Base-by-base conservation (phyloP, 2,329 filamentous ascomycete species). In the Microcera coccophila region DNA sequence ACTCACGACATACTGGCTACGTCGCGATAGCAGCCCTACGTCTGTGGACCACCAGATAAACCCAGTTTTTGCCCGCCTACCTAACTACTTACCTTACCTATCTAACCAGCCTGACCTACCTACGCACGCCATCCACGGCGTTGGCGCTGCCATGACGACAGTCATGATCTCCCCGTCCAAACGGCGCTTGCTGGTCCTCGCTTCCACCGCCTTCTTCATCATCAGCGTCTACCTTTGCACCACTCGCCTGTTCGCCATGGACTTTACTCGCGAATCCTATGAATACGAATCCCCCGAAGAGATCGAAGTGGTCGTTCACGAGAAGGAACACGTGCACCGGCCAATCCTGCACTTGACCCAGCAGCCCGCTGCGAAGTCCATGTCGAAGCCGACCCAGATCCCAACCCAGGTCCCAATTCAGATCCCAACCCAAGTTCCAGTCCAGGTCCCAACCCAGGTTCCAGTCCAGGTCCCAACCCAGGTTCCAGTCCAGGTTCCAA, bases 171-270 rank as follows among this genome's bases (percentile, higher is more conserved):
- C 54, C 36, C 48, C 53, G 44, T 39, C 53, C 28, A 58, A 62
- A 35, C 57, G 60, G 26, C 62, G 64, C 19, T 41, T 59, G 21
- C 49, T 65, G 48, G 45, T 64, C 49, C 35, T 65, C 36, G 53
- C 56, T 31, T 51, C 58, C 39, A 54, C 60, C 32, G 48, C 61
- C 47, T 62, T 69, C 57, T 55, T 66, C 49, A 19, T 67, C 36
- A 47, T 56, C 21, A 65, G 61, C 38, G 41, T 65, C 38, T 61
- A 64, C 48, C 52, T 65, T n/a, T 62, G 59, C 50, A 57, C 57
- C 50, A 60, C 55, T 14, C 63, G 65, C 34, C 59, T 68, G 29
- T 54, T 56, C 41, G 48, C 50, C 32, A 50, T 58, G 37, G 50
- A 59, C 39, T 50, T 45, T 17, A 36, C 44, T 5, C 40, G 39